phyloP scores from a whole-genome alignment of 768 basidiomycete species.

The Leccinellum luteum region DNA sequence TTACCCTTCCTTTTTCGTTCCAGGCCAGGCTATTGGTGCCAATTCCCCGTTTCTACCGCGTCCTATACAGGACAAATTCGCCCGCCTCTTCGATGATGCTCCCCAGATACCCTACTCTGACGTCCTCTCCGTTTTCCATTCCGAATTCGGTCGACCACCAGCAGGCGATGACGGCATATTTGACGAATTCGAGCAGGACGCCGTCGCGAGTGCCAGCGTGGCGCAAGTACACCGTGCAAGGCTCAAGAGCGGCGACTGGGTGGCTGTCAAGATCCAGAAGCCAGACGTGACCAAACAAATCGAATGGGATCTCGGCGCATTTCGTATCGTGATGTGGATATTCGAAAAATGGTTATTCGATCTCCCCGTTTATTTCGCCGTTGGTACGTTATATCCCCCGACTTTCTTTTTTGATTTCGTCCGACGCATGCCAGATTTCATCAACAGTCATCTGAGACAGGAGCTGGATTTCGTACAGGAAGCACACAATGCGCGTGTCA shows the following conservation, averaged over 20 bases:
- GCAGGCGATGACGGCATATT: slow-evolving; percentile 73
- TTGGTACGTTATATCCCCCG: slow-evolving; percentile 45
- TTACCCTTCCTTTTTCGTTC: neutral
- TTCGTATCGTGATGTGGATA: slow-evolving; percentile 73
- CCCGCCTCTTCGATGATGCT: slow-evolving; percentile 83
- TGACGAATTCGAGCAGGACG: slow-evolving; percentile 69
- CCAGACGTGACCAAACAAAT: slow-evolving; percentile 84
- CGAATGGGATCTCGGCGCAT: slow-evolving; percentile 77
- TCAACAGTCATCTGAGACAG: slow-evolving; percentile 76
- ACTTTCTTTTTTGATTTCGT: neutral
- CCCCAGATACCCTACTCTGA: slow-evolving; percentile 77
- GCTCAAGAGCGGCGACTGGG: slow-evolving; percentile 56
- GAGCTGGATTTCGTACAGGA: slow-evolving; percentile 85
- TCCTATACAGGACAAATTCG: slow-evolving; percentile 80
- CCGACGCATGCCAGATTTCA: slow-evolving; percentile 50
- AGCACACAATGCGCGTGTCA: slow-evolving; percentile 71
- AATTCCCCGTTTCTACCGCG: slow-evolving; percentile 84
- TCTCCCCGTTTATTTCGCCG: slow-evolving; percentile 77
- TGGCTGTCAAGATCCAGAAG: slow-evolving; percentile 94
- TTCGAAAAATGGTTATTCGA: slow-evolving; percentile 82
- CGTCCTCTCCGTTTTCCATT: slow-evolving; percentile 61
- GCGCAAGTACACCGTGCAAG: slow-evolving; percentile 88
- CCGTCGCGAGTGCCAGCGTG: slow-evolving; percentile 86
- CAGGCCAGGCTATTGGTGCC: slow-evolving; percentile 76
- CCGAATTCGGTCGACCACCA: slow-evolving; percentile 67